Evolutionary conservation across 805 yeast species (phyloP).

Genomic region (Candida ipomoeae): DNA sequence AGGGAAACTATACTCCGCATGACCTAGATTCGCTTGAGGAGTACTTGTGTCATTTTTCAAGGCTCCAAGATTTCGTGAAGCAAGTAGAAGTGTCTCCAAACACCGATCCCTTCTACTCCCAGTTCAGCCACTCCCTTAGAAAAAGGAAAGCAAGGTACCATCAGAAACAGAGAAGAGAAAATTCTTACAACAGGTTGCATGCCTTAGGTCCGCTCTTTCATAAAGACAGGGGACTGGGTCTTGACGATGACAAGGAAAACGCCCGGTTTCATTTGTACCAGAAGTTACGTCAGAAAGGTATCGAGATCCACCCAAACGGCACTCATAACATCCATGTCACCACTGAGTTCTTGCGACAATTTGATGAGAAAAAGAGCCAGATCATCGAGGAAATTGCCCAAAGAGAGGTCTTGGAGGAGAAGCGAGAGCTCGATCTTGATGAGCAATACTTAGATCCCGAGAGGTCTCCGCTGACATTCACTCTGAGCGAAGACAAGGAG

Average conservation of each 20-base stretch:
- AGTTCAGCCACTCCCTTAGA: background rate
- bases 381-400: background rate
- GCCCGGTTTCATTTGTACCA: conserved; percentile 1
- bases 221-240: background rate
- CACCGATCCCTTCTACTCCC: background rate
- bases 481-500: background rate
- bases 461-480: background rate
- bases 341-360: background rate
- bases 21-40: conserved; percentile 16
- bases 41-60: conserved; percentile 13
- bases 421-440: too few relatives aligned
- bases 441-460: background rate
- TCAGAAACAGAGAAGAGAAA: background rate
- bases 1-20: conserved; percentile 5
- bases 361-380: background rate
- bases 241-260: background rate
- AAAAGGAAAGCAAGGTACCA: background rate
- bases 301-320: conserved; percentile 2
- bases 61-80: conserved; percentile 4
- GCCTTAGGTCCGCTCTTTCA: background rate
- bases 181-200: background rate
- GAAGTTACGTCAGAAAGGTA: conserved; percentile 1
- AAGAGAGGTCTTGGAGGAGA: background rate
- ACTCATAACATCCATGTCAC: conserved; percentile 2
- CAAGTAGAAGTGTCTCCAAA: background rate